Conservation (phyloP, 306 rosid species). For the Prunus dulcis region DNA sequence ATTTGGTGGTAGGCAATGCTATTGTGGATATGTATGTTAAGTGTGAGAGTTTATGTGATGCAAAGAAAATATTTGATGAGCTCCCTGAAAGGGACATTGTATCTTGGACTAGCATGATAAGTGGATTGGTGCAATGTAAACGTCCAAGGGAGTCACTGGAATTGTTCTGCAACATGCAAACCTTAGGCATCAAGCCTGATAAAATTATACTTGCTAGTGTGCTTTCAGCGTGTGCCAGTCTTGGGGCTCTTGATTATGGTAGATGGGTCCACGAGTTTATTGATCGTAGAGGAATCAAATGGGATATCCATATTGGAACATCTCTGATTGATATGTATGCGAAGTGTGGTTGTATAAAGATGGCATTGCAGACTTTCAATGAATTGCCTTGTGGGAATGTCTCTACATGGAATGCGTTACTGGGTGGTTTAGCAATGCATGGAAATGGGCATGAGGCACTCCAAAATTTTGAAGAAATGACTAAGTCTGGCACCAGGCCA, state of each 20-base stretch:
- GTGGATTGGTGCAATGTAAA: constrained; percentile 68
- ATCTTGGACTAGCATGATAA: constrained; percentile 69
- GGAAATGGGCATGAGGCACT: constrained; percentile 59
- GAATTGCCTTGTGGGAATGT: constrained; percentile 57
- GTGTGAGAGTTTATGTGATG: constrained; percentile 57
- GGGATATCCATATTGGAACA: constrained; percentile 71
- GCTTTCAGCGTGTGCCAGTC: constrained; percentile 74
- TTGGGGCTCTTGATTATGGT: constrained; percentile 70
- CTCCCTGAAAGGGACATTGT: constrained; percentile 55
- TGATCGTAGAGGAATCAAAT: constrained; percentile 42
- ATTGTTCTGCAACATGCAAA: constrained; percentile 53
- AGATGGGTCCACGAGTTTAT: constrained; percentile 75
- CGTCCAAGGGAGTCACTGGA: constrained; percentile 58
- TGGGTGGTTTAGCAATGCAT: constrained; percentile 68
- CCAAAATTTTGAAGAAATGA: constrained; percentile 49
- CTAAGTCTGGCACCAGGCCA: constrained; percentile 49
- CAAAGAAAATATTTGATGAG: constrained; percentile 53
- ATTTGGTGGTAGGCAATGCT: constrained; percentile 58
- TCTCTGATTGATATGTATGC: constrained; percentile 78
- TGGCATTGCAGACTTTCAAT: constrained; percentile 47
- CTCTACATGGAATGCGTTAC: constrained; percentile 68
- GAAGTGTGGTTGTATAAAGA: constrained; percentile 62
- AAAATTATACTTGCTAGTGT: constrained; percentile 58
- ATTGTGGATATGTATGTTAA: constrained; percentile 69
- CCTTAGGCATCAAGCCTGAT: constrained; percentile 51